Percentiles rank a stretch among this genome's conserved stretches.
phyloP scores from a whole-genome alignment of 805 yeast species.

The Zygosaccharomyces bailii region DNA sequence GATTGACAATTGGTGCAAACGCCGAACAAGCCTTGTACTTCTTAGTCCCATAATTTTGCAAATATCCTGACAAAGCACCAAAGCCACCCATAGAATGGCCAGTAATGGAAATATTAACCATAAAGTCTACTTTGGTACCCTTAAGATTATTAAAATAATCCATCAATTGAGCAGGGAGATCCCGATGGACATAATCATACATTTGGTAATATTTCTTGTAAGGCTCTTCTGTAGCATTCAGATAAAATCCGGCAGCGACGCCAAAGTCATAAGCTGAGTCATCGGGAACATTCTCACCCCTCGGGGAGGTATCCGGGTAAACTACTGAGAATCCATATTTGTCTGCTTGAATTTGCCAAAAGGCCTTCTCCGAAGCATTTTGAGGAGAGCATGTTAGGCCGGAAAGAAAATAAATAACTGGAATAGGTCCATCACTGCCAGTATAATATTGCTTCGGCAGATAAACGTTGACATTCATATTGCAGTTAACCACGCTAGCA shows the following conservation, averaged over 20 bases:
- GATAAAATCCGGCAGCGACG: slow-evolving; percentile 91
- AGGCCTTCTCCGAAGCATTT: slow-evolving; percentile 92
- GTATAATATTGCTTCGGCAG: slow-evolving; percentile 56
- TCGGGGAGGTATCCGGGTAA: slow-evolving; percentile 95
- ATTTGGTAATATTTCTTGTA: slow-evolving; percentile 74
- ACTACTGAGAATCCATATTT: slow-evolving; percentile 82
- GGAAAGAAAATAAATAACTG: slow-evolving; percentile 75
- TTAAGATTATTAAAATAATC: slow-evolving; percentile 33
- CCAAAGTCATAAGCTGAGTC: slow-evolving; percentile 84
- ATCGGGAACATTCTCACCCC: slow-evolving; percentile 79
- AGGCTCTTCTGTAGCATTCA: slow-evolving; percentile 74
- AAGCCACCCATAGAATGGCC: slow-evolving; percentile 99
- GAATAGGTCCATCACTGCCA: slow-evolving; percentile 41
- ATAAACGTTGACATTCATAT: slow-evolving; percentile 82
- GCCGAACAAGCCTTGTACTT: slow-evolving; percentile 76
- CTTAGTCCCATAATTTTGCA: slow-evolving; percentile 59
- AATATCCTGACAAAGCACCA: slow-evolving; percentile 74
- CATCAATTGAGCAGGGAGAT: slow-evolving; percentile 56
- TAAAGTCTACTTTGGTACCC: slow-evolving; percentile 53
- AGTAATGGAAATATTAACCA: slow-evolving; percentile 61
- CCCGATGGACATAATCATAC: slow-evolving; percentile 79
- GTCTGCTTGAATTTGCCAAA: slow-evolving; percentile 74
- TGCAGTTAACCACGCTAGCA: slow-evolving; percentile 59
- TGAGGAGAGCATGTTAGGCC: slow-evolving; percentile 93
- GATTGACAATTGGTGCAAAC: slow-evolving; percentile 86